phyloP scores from a whole-genome alignment of 2,329 filamentous ascomycete species.

The Macrophomina tecta region DNA sequence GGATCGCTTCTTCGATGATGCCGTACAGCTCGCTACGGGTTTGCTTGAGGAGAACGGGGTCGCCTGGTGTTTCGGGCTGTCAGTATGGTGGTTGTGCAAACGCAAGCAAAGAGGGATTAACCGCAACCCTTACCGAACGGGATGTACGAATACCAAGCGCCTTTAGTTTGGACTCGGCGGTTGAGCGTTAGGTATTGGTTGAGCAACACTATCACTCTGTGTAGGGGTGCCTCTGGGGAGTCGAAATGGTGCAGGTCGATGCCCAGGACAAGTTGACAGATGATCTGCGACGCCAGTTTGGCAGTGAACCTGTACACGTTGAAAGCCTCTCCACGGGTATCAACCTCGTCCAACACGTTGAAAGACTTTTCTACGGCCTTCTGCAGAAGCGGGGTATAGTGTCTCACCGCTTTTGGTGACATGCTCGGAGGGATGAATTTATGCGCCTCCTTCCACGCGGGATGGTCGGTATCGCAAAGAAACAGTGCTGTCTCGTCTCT shows the following conservation, averaged over 20 bases:
- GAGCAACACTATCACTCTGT: background rate
- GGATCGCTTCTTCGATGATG: background rate
- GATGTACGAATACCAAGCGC: no score
- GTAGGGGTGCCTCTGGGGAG: background rate
- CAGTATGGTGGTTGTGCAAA: background rate
- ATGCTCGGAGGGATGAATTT: constrained; percentile 4
- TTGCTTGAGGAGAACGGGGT: background rate
- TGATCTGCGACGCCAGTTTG: constrained; percentile 3
- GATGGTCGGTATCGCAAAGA: background rate
- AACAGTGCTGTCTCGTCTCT: constrained; percentile 1
- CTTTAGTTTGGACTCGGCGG: no score
- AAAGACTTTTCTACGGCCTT: background rate
- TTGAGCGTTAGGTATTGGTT: background rate
- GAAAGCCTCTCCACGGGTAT: background rate
- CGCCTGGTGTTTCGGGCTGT: background rate
- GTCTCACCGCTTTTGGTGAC: background rate
- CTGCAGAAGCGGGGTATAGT: constrained; percentile 1
- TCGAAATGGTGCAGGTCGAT: background rate
- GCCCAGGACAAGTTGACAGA: background rate
- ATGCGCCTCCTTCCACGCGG: background rate
- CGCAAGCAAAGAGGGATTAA: no score
- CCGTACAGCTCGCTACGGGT: background rate
- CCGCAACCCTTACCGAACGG: no score
- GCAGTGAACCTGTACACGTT: background rate
- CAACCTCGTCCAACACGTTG: constrained; percentile 1